Percentiles rank a stretch among this genome's conserved stretches.
Evolutionary conservation across 495 filamentous ascomycete genomes (phyloP).

Genomic region (Xylaria venustula): DNA sequence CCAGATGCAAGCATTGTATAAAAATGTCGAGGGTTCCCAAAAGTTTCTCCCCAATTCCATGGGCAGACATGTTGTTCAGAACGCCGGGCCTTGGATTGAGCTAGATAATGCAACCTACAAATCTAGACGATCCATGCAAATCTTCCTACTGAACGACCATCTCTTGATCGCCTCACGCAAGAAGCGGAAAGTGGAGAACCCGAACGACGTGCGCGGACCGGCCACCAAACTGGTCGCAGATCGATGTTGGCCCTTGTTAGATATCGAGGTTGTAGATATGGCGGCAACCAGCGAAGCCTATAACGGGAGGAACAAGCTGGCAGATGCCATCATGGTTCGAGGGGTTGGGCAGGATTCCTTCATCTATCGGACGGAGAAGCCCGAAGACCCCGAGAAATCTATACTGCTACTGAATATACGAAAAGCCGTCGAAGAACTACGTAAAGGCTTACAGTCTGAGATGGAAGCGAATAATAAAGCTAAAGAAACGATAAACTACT

Average conservation of each 20-base stretch:
- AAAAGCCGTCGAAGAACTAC: slow-evolving; percentile 86
- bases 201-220: slow-evolving; percentile 59
- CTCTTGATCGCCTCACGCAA: slow-evolving; percentile 85
- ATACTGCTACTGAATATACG: slow-evolving; percentile 82
- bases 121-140: slow-evolving; percentile 75
- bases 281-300: slow-evolving; percentile 58
- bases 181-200: slow-evolving; percentile 77
- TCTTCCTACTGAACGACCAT: slow-evolving; percentile 94
- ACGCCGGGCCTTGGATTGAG: slow-evolving; percentile 90
- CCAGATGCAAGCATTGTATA: slow-evolving; percentile 86
- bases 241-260: slow-evolving; percentile 89
- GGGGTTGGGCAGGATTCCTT: slow-evolving; percentile 84
- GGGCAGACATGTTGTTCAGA: slow-evolving; percentile 86
- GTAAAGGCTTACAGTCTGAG: slow-evolving; percentile 76
- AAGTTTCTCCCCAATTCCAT: slow-evolving; percentile 91
- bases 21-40: slow-evolving; percentile 91
- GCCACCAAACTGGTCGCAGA: slow-evolving; percentile 84
- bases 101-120: slow-evolving; percentile 97
- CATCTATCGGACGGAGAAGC: slow-evolving; percentile 82
- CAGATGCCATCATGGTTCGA: slow-evolving; percentile 87
- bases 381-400: slow-evolving; percentile 69
- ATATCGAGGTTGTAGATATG: slow-evolving; percentile 91
- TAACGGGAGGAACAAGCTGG: slow-evolving; percentile 62
- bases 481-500: slow-evolving; percentile 78
- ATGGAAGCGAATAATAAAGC: slow-evolving; percentile 75